Conservation (phyloP, 768 basidiomycete genomes). For the Tubosaeta brunneosetosa region DNA sequence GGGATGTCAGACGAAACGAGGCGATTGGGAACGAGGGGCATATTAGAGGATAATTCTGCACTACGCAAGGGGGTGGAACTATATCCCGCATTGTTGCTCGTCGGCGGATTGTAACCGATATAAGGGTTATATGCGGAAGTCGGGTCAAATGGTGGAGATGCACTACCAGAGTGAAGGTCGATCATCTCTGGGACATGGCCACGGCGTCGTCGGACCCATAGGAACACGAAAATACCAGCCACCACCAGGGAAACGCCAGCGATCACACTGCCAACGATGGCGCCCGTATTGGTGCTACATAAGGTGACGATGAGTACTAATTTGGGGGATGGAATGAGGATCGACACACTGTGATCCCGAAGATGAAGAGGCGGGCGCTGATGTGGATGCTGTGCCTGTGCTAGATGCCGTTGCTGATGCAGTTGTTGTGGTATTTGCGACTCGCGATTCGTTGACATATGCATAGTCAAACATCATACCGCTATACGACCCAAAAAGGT, state of each 20-base stretch:
- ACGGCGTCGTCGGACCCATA: constrained; percentile 12
- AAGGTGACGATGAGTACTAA: background rate
- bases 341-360: constrained; percentile 11
- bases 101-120: background rate
- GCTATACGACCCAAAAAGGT: constrained; percentile 19
- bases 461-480: constrained; percentile 26
- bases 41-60: background rate
- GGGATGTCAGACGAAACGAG: background rate
- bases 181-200: constrained; percentile 1
- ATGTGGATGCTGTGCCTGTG: background rate
- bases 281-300: constrained; percentile 3
- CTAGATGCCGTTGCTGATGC: background rate
- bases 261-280: constrained; percentile 15
- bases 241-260: constrained; percentile 7
- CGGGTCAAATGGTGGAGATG: background rate
- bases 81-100: background rate
- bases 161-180: background rate
- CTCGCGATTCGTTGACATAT: constrained; percentile 17
- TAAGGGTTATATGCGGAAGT: background rate
- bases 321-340: background rate
- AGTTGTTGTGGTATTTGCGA: constrained; percentile 5
- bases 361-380: background rate
- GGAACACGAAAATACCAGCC: background rate
- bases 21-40: constrained; percentile 1
- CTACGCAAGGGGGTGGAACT: background rate